A percentile compares a stretch with the other conserved stretches of the same genome.
Evolutionary conservation across 2,329 filamentous ascomycete genomes (phyloP).

Genomic region (Fusarium sp.): DNA sequence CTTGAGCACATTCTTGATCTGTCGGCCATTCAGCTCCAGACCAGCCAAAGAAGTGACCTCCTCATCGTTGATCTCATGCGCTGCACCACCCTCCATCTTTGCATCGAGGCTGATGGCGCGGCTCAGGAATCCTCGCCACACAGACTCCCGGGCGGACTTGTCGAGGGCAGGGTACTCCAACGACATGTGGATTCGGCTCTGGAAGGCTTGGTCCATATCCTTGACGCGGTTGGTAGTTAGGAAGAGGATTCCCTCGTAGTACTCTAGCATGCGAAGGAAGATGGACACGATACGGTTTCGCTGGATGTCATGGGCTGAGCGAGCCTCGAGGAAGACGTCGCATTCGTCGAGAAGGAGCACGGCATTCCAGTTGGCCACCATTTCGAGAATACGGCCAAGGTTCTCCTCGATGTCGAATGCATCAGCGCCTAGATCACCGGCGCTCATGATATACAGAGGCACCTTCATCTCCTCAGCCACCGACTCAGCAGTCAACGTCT

Average conservation of each 20-base stretch:
- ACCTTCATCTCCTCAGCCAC: conserved; percentile 64
- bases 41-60: conserved; percentile 55
- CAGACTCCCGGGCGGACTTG: conserved; percentile 51
- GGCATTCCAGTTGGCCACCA: conserved; percentile 69
- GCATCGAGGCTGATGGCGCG: conserved; percentile 47
- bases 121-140: conserved; percentile 58
- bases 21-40: conserved; percentile 62
- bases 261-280: conserved; percentile 61
- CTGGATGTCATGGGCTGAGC: conserved; percentile 52
- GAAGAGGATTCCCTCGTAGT: conserved; percentile 64
- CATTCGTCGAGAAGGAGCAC: conserved; percentile 55
- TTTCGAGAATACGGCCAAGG: conserved; percentile 67
- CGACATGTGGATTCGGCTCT: conserved; percentile 62
- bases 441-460: conserved; percentile 66
- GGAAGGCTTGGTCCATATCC: conserved; percentile 62
- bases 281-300: conserved; percentile 55
- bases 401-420: conserved; percentile 74
- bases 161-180: conserved; percentile 62
- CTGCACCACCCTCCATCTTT: conserved; percentile 43
- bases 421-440: conserved; percentile 78
- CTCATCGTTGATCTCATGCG: conserved; percentile 50
- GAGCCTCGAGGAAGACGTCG: conserved; percentile 61
- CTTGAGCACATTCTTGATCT: conserved; percentile 66
- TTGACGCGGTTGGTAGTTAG: conserved; percentile 62
- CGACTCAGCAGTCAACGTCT: conserved; percentile 63